Conservation (phyloP, 352 stramenopile genomes). For the Ochromonadaceae sp. region DNA sequence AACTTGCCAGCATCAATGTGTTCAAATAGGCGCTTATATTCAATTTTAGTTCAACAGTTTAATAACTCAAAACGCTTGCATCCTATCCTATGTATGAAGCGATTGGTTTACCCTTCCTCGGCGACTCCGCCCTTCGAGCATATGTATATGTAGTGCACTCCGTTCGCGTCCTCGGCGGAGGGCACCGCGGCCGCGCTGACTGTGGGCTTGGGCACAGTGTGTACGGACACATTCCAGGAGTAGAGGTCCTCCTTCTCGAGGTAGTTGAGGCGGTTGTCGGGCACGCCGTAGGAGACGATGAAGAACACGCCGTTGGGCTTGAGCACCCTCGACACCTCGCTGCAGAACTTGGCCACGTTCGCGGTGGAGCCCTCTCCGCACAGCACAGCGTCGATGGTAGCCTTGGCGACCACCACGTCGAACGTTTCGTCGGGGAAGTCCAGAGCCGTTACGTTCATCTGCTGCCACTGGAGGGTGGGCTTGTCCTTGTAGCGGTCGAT, state of each 20-base stretch:
- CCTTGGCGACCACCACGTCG: slow-evolving; percentile 82
- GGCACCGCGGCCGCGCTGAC: slow-evolving; percentile 76
- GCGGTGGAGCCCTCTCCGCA: slow-evolving; percentile 82
- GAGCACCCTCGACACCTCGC: slow-evolving; percentile 75
- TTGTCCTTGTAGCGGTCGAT: slow-evolving; percentile 50
- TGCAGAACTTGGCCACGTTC: slow-evolving; percentile 86
- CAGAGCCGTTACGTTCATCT: slow-evolving; percentile 81
- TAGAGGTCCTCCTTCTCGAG: slow-evolving; percentile 80
- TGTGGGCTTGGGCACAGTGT: slow-evolving; percentile 86
- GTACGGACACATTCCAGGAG: slow-evolving; percentile 76
- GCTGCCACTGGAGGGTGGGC: slow-evolving; percentile 72
- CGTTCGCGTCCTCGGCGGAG: slow-evolving; percentile 68
- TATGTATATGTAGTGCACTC: slow-evolving; percentile 88
- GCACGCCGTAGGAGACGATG: slow-evolving; percentile 82
- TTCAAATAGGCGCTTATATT: too few species aligned
- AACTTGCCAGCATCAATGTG: slow-evolving; percentile 35
- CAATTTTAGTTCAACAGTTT: too few species aligned
- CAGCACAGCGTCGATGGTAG: slow-evolving; percentile 82
- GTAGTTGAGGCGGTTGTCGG: slow-evolving; percentile 85
- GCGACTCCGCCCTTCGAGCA: slow-evolving; percentile 62
- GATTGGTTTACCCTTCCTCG: slow-evolving; percentile 17
- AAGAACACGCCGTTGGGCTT: slow-evolving; percentile 86
- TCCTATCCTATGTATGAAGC: too few species aligned
- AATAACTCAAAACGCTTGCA: too few species aligned
- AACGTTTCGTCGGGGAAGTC: slow-evolving; percentile 85